Evolutionary conservation across 1,284 basidiomycete genomes (phyloP).

Genomic region (Trametes sp.): DNA sequence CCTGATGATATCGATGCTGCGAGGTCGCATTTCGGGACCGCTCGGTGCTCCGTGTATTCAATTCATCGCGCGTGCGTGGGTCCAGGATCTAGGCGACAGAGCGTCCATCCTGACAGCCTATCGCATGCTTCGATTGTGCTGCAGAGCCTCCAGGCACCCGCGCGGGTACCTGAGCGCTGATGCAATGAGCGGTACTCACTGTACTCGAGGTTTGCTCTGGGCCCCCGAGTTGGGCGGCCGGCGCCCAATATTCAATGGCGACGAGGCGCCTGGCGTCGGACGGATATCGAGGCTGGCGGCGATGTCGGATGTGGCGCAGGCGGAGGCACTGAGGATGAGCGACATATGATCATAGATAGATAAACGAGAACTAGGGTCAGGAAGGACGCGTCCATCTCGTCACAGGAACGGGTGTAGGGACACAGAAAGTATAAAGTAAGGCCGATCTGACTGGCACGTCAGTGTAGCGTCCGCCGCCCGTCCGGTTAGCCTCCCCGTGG

Average conservation of each 20-base stretch:
- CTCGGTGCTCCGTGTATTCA: not conserved
- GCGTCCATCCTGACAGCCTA: not conserved
- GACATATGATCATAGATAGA: no score
- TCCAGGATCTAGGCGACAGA: not conserved
- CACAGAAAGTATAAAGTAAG: not conserved
- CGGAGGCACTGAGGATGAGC: no score
- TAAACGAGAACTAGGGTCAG: not conserved
- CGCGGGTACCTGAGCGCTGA: slow-evolving; percentile 11
- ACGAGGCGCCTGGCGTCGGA: no score
- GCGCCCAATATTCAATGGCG: no score
- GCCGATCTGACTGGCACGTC: not conserved
- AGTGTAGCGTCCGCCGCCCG: not conserved
- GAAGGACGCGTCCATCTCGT: not conserved
- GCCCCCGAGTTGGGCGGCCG: no score
- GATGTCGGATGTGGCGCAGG: no score
- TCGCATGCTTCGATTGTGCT: not conserved
- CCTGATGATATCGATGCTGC: not conserved
- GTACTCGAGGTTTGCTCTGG: slow-evolving; percentile 1
- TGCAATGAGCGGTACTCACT: no score
- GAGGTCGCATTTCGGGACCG: not conserved
- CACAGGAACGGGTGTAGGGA: no score
- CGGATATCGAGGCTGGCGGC: no score
- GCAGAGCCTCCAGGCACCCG: slow-evolving; percentile 25
- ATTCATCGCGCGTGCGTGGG: not conserved
- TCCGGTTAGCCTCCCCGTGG: not conserved